Conservation (phyloP, 495 filamentous ascomycete species). For the Cercophora newfieldiana region DNA sequence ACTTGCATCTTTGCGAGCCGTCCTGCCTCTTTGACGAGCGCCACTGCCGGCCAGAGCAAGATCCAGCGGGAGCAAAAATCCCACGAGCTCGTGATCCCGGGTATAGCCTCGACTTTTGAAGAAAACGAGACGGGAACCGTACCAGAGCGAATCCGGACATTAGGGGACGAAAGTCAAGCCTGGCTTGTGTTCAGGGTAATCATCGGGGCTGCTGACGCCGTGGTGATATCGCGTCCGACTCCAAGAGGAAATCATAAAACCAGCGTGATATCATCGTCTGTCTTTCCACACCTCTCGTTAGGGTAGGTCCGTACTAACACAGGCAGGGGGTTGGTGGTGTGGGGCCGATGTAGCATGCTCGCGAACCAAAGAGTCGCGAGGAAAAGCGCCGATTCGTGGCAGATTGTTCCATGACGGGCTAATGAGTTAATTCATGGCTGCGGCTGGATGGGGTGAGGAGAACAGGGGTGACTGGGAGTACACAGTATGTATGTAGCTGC, state of each 20-base stretch:
- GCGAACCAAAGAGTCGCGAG: background rate
- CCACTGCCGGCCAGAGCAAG: constrained; percentile 9
- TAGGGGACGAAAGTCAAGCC: background rate
- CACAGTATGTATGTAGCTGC: background rate
- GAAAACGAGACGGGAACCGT: background rate
- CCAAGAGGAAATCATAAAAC: background rate
- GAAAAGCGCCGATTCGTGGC: constrained; percentile 15
- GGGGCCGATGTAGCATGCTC: constrained; percentile 4
- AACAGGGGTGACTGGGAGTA: background rate
- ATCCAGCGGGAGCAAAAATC: constrained; percentile 3
- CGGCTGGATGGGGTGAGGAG: background rate
- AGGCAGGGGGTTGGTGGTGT: background rate
- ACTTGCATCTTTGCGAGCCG: constrained; percentile 8
- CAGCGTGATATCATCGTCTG: background rate
- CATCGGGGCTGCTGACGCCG: background rate
- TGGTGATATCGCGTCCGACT: background rate
- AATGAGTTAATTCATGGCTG: background rate
- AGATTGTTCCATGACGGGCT: background rate
- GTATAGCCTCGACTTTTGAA: background rate
- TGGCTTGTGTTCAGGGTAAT: background rate
- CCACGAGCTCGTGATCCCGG: background rate
- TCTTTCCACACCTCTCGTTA: background rate
- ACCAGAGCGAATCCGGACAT: background rate
- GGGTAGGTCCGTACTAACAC: background rate
- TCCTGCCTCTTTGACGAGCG: constrained; percentile 14